A percentile compares a stretch with the other conserved stretches of the same genome.
These are phyloP conservation scores for bread wheat (Triticum aestivum) DNA, from an alignment of 176 grass and related monocot genomes.

Conservation along the genomic window DNA sequence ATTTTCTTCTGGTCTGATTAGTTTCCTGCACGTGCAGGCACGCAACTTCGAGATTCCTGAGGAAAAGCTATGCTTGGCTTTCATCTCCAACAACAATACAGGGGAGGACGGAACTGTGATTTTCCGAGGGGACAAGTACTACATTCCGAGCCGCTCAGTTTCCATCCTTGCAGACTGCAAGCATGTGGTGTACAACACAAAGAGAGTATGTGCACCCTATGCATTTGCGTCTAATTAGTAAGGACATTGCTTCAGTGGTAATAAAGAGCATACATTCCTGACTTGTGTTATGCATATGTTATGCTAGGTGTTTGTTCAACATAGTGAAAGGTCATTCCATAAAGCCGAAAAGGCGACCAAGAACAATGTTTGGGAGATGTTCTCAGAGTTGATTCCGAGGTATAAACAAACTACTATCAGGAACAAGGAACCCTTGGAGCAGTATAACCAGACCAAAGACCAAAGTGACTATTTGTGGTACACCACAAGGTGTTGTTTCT, in stretches of 20 bases:
- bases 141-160: conserved; percentile 65
- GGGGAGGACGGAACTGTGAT: conserved; percentile 57
- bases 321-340: conserved; percentile 44
- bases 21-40: conserved; percentile 47
- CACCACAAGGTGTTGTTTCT: conserved; percentile 61
- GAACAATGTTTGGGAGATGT: conserved; percentile 73
- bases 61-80: conserved; percentile 66
- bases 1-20: conserved; percentile 25
- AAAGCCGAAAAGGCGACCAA: conserved; percentile 21
- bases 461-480: conserved; percentile 86
- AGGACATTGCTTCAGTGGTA: not conserved
- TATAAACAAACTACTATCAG: conserved; percentile 28
- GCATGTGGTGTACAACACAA: conserved; percentile 76
- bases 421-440: conserved; percentile 55
- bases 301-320: conserved; percentile 78
- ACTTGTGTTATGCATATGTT: conserved; percentile 18
- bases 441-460: conserved; percentile 82
- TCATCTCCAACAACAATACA: conserved; percentile 70
- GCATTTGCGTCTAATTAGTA: not conserved
- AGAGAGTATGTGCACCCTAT: conserved; percentile 51
- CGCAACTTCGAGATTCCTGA: conserved; percentile 58
- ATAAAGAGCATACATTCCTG: not conserved
- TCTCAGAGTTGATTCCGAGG: conserved; percentile 51
- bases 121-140: conserved; percentile 63
- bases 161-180: conserved; percentile 81